phyloP scores from a whole-genome alignment of 257 asterid genomes.

The Fraxinus anomala region DNA sequence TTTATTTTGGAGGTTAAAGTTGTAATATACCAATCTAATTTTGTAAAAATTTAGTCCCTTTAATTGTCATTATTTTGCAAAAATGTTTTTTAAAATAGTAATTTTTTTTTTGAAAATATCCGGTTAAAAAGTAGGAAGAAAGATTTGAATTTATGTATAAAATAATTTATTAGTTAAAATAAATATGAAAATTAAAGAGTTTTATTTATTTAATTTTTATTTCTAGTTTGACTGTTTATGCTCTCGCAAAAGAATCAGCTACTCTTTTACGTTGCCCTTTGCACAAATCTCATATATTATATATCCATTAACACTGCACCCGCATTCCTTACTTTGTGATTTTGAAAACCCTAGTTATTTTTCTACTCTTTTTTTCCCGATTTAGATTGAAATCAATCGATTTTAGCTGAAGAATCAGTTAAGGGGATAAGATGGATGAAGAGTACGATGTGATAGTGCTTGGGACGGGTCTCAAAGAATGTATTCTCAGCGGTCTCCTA shows the following conservation, averaged over 20 bases:
- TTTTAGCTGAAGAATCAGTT: constrained; percentile 1
- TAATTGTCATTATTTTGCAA: too few relatives aligned
- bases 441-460: constrained; percentile 49
- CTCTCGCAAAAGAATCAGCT: background rate
- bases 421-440: constrained; percentile 37
- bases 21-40: too few relatives aligned
- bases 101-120: too few relatives aligned
- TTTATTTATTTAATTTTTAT: too few relatives aligned
- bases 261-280: background rate
- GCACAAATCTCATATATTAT: background rate
- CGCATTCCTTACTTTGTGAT: background rate
- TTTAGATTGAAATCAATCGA: background rate
- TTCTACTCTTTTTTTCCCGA: background rate
- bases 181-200: too few relatives aligned
- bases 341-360: background rate
- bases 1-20: too few relatives aligned
- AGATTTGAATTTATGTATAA: too few relatives aligned
- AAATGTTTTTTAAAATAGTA: too few relatives aligned
- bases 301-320: background rate
- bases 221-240: too few relatives aligned
- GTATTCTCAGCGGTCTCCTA: constrained; percentile 52
- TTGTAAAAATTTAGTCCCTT: too few relatives aligned
- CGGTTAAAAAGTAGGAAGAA: too few relatives aligned
- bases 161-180: too few relatives aligned
- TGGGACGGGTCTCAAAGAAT: constrained; percentile 49